Conservation (phyloP, 768 basidiomycete species). For the Tylopilus sp. region DNA sequence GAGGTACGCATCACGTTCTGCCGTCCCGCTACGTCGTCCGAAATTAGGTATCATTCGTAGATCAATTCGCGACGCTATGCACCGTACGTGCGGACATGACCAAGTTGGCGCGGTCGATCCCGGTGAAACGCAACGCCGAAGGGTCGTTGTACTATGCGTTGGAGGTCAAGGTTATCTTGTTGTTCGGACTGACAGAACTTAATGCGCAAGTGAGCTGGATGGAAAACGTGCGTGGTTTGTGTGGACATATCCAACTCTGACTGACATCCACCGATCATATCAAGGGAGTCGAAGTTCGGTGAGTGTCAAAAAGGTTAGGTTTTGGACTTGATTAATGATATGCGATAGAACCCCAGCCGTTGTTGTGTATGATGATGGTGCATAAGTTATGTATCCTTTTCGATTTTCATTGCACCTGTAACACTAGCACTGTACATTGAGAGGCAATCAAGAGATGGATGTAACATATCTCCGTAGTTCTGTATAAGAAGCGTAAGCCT, state of each 20-base stretch:
- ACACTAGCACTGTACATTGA: background rate
- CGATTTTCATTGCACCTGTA: background rate
- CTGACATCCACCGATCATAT: background rate
- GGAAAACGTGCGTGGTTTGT: slow-evolving; percentile 38
- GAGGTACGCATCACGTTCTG: slow-evolving; percentile 17
- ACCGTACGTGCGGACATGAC: slow-evolving; percentile 33
- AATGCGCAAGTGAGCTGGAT: slow-evolving; percentile 51
- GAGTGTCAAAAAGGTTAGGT: background rate
- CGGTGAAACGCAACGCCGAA: slow-evolving; percentile 18
- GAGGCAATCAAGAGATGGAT: background rate
- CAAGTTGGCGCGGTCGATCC: slow-evolving; percentile 24
- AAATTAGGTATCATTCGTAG: slow-evolving; percentile 10
- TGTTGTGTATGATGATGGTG: slow-evolving; percentile 27
- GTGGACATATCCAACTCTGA: background rate
- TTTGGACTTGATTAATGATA: background rate
- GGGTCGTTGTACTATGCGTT: slow-evolving; percentile 25
- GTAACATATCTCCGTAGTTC: no score
- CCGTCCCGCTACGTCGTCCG: background rate
- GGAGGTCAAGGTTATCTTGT: slow-evolving; percentile 38
- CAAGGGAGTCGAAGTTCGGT: slow-evolving; percentile 40
- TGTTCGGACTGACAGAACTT: slow-evolving; percentile 53
- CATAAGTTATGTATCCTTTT: background rate
- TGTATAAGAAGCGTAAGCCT: no score
- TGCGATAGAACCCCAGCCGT: slow-evolving; percentile 26
- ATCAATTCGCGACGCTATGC: slow-evolving; percentile 35